Base-by-base conservation (phyloP, 2,329 filamentous ascomycete species). In the Pezicula neosporulosa region DNA sequence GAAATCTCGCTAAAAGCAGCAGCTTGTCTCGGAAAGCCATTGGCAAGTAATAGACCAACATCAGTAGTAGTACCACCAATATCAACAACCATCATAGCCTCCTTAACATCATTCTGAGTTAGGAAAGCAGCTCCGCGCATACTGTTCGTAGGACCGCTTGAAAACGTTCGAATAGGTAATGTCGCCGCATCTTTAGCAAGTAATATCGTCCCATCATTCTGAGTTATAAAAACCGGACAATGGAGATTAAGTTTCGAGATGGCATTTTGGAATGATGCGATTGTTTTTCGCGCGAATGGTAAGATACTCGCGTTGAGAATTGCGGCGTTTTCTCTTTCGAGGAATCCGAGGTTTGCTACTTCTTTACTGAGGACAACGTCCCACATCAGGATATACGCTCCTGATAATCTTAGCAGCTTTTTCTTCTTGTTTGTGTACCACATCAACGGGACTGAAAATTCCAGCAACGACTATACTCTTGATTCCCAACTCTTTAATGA, bases 271-370 rank as follows among this genome's bases (percentile, higher is more conserved):
- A 85, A 85, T 1, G 74, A 73, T 9, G 66, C 67, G 50, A 83
- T 81, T 0, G 80, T 83, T 51, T 70, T 71, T 12, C 72, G 68
- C 0, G 81, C 81, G 56, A 83, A 82, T 0, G 70, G 62, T 3
- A 84, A 66, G 30, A 85, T 83, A 0, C 80, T 74, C 0, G 81
- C 82, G 54, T 86, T 85, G 13, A 86, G 69, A 16, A 85, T 81
- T 0, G 80, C 76, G 0, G 82, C 81, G 55, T 85, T 85, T 62
- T 85, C 82, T 35, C 82, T 70, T 63, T 83, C 81, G 5, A 83
- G 64, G 47, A 82, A 58, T 3, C 56, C 57, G 4, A 58, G 64
- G 55, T 74, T 80, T 13, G 77, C 78, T 2, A 81, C 75, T 13
- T 78, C 74, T 46, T 74, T 74, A 9, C 77, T 78, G 47, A 72